Evolutionary conservation across 148 eudicot genomes (phyloP).

Genomic region (Persicaria maculosa): DNA sequence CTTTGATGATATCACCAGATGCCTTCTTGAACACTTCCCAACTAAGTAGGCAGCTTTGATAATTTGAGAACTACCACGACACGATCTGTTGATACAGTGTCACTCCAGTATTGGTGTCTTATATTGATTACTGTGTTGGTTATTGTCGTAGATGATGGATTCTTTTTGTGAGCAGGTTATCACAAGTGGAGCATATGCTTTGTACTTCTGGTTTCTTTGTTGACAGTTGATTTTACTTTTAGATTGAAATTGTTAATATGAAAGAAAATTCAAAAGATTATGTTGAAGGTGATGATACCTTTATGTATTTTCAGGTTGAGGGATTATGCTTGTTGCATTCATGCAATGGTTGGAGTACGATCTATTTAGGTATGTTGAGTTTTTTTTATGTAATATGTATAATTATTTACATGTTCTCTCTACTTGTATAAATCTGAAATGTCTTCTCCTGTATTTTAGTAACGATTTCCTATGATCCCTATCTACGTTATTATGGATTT

Average conservation of each 20-base stretch:
- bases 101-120: not conserved
- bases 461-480: not conserved
- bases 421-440: not conserved
- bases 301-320: constrained; percentile 13
- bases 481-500: not conserved
- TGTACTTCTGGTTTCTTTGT: not conserved
- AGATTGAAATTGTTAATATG: not conserved
- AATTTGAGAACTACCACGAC: not conserved
- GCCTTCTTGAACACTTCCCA: not conserved
- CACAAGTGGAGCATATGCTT: not conserved
- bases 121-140: not conserved
- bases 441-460: not conserved
- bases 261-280: not conserved
- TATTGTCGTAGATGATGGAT: not conserved
- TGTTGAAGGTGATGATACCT: constrained; percentile 1
- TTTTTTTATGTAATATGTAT: not conserved
- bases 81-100: not conserved
- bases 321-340: constrained; percentile 17
- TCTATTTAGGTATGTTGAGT: constrained; percentile 4
- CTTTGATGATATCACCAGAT: not conserved
- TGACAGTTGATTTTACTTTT: not conserved
- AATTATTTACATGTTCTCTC: not conserved
- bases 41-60: not conserved
- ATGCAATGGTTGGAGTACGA: constrained; percentile 11
- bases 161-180: not conserved